Conservation (phyloP, 1,284 basidiomycete species). For the Cutaneotrichosporon daszewskae region DNA sequence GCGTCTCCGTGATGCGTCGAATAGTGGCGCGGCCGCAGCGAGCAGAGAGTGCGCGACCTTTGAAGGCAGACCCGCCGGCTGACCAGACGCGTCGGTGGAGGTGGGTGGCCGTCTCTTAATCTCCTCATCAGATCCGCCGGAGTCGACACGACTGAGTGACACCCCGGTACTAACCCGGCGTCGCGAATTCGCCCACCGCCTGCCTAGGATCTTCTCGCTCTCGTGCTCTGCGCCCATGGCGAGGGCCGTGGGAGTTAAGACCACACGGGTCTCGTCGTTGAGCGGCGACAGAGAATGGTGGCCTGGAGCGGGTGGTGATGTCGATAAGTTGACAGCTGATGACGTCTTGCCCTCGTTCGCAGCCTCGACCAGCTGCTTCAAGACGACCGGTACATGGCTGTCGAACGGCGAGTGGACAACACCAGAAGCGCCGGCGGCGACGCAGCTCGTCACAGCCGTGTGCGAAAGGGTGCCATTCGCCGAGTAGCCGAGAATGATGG, state of each 20-base stretch:
- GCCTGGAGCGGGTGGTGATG: neutral
- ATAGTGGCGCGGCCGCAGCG: neutral
- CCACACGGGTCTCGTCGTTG: conserved; percentile 23
- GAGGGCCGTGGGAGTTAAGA: conserved; percentile 39
- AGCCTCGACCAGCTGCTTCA: conserved; percentile 29
- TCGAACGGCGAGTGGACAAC: conserved; percentile 45
- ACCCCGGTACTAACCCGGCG: neutral
- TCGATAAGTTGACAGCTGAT: neutral
- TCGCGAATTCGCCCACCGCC: conserved; percentile 1
- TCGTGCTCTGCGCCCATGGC: conserved; percentile 36
- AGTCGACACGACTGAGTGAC: neutral
- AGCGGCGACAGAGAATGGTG: conserved; percentile 2
- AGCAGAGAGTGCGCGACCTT: neutral
- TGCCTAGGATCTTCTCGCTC: conserved; percentile 32
- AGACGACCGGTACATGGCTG: conserved; percentile 19
- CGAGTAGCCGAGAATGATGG: conserved; percentile 42
- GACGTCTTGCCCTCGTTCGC: conserved; percentile 21
- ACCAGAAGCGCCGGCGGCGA: conserved; percentile 39
- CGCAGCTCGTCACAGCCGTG: conserved; percentile 30
- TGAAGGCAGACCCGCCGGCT: neutral
- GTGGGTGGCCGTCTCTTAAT: too few relatives aligned
- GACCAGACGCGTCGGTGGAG: too few relatives aligned
- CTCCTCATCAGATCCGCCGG: too few relatives aligned
- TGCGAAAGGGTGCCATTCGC: conserved; percentile 36
- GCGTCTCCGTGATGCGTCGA: conserved; percentile 50